phyloP scores from a whole-genome alignment of 164 flowering plant species.

The Dillenia suffruticosa region DNA sequence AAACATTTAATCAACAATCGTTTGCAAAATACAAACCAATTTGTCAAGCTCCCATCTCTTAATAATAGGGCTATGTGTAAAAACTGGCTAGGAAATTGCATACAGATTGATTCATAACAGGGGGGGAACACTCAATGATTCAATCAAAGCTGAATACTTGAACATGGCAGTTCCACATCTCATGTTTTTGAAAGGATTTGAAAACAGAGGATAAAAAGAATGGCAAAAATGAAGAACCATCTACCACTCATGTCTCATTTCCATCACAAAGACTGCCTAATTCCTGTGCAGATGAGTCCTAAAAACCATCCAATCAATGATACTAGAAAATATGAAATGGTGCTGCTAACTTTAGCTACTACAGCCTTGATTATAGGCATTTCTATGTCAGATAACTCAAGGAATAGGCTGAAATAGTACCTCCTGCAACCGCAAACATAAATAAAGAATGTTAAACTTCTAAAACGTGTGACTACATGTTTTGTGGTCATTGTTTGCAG shows the following conservation, averaged over 20 bases:
- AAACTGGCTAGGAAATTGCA: no score
- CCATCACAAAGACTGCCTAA: conserved; percentile 85
- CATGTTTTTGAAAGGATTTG: not conserved
- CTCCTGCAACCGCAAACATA: conserved; percentile 62
- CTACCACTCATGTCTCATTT: conserved; percentile 31
- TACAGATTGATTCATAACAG: no score
- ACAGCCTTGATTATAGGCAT: conserved; percentile 69
- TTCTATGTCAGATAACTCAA: conserved; percentile 76
- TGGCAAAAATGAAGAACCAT: not conserved
- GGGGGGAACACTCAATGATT: no score
- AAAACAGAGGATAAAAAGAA: not conserved
- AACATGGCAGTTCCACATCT: no score
- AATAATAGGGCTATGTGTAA: no score
- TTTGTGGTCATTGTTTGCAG: no score
- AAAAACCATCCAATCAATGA: conserved; percentile 86
- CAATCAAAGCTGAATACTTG: no score
- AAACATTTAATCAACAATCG: no score
- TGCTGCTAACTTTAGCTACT: conserved; percentile 57
- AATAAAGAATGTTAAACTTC: no score
- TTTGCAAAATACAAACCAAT: no score
- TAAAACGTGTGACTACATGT: no score
- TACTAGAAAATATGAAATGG: conserved; percentile 86
- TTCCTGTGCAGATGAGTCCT: conserved; percentile 91
- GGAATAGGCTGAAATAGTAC: conserved; percentile 87
- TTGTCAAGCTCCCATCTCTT: no score